phyloP scores from a whole-genome alignment of 192 early-diverging fungal genomes.

The Tieghemiomyces parasiticus region DNA sequence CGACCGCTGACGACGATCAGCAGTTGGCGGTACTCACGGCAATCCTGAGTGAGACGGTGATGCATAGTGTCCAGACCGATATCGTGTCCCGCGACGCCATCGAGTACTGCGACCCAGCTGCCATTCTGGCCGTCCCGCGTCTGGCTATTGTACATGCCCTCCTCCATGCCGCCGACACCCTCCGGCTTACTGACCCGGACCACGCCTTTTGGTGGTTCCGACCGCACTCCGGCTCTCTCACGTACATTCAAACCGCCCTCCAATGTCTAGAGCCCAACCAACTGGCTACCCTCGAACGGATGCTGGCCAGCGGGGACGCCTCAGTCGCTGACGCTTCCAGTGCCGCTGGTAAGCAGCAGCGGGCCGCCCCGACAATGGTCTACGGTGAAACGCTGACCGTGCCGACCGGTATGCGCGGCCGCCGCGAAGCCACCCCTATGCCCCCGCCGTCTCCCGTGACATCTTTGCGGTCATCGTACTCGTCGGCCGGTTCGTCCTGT shows the following conservation, averaged over 20 bases:
- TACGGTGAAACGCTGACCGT: not conserved
- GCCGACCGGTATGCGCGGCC: not conserved
- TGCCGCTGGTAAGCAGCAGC: not conserved
- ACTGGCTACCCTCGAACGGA: conserved; percentile 17
- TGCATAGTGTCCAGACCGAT: conserved; percentile 20
- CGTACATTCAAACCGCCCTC: conserved; percentile 13
- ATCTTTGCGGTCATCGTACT: not conserved
- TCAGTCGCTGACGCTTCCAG: conserved; percentile 11
- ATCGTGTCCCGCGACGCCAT: conserved; percentile 27
- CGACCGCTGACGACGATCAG: conserved; percentile 33
- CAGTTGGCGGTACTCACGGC: conserved; percentile 32
- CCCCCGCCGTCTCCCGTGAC: conserved; percentile 4
- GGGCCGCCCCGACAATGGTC: too few species aligned
- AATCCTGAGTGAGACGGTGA: conserved; percentile 42
- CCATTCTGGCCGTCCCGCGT: conserved; percentile 42
- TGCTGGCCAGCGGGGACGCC: conserved; percentile 23
- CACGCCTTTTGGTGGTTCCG: conserved; percentile 46
- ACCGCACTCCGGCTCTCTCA: conserved; percentile 20
- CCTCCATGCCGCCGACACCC: conserved; percentile 30
- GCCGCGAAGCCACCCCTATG: conserved; percentile 1
- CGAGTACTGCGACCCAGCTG: conserved; percentile 36
- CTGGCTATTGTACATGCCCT: conserved; percentile 41
- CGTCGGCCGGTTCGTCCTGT: not conserved
- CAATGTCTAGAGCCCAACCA: conserved; percentile 9
- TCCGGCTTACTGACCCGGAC: conserved; percentile 36